Evolutionary conservation across 257 asterid genomes (phyloP).

Genomic region (Penstemon barbatus): DNA sequence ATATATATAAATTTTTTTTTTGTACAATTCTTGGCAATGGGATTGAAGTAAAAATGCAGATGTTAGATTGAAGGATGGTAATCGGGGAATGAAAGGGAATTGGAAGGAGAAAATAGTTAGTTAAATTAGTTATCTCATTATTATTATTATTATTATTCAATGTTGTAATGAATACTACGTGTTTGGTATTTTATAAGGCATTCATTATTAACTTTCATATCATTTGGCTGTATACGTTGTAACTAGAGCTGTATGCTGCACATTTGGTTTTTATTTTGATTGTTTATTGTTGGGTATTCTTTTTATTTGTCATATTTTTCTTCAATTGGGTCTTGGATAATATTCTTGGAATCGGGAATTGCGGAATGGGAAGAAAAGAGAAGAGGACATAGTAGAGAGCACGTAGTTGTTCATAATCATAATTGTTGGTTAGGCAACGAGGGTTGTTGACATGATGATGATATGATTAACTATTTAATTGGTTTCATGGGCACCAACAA

Average conservation of each 20-base stretch:
- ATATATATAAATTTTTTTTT: conserved; percentile 1
- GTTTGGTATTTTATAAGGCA: not conserved
- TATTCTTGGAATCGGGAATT: too few relatives aligned
- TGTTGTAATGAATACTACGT: not conserved
- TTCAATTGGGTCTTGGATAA: not conserved
- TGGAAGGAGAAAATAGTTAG: conserved; percentile 25
- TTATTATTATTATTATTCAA: not conserved
- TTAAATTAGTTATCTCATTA: conserved; percentile 33
- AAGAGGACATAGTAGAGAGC: conserved; percentile 23
- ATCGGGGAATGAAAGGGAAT: conserved; percentile 17
- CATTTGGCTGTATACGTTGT: not conserved
- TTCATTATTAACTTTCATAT: too few relatives aligned
- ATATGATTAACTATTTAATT: not conserved
- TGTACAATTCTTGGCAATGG: not conserved
- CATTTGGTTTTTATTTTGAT: too few relatives aligned
- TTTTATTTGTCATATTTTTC: not conserved
- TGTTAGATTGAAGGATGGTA: conserved; percentile 12
- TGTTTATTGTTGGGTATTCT: too few relatives aligned
- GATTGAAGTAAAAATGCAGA: not conserved
- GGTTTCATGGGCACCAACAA: not conserved
- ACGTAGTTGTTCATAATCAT: conserved; percentile 29
- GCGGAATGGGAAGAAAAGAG: not conserved
- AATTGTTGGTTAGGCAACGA: not conserved
- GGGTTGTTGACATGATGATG: conserved; percentile 5
- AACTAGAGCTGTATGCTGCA: too few relatives aligned